Evolutionary conservation across 2,329 filamentous ascomycete genomes (phyloP), one percentile per base, ranked within the genome.

Genomic region (Aspergillus viridinutans): DNA sequence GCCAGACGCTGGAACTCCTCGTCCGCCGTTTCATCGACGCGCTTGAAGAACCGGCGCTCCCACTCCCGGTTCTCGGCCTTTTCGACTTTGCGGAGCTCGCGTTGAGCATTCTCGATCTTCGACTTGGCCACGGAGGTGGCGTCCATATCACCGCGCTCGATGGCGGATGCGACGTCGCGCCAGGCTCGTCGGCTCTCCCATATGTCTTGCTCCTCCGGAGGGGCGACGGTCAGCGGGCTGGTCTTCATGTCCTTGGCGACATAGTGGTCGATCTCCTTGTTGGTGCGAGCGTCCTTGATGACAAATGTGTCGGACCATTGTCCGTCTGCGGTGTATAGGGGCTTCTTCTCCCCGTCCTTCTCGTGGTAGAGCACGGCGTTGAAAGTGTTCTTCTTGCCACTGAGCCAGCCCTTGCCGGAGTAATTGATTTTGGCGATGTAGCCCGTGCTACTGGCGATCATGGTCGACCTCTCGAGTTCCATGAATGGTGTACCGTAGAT

Each of bases 301-400:
- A 84, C 84, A 70, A 96, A 95, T 2, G 80, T 79, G 67, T 91
- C 90, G 57, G 86, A 95, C 94, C 94, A 99, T 72, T 95, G 90
- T 25, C 94, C 94, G 29, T 91, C 87, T 42, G 88, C 82, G n/a
- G 86, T 90, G 80, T 93, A 82, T 9, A 97, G 50, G 88, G 80
- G 59, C 85, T 82, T 53, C 90, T 87, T 78, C 63, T 80, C 74
- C 87, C 90, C 75, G 77, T 85, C 75, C 60, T 80, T 83, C 60
- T 78, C 85, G 76, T 74, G 90, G 76, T 89, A 92, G 56, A 97
- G 73, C 25, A 81, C 81, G 14, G 92, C 93, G 12, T 81, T 85
- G 72, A 97, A 91, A 56, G 83, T 89, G 78, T 97, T 97, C 80
- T 96, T 97, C 82, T 96, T 96, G 64, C 93, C 94, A 49, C 89